Base-by-base conservation (phyloP, 306 rosid species). In the Trichosanthes truncata region DNA sequence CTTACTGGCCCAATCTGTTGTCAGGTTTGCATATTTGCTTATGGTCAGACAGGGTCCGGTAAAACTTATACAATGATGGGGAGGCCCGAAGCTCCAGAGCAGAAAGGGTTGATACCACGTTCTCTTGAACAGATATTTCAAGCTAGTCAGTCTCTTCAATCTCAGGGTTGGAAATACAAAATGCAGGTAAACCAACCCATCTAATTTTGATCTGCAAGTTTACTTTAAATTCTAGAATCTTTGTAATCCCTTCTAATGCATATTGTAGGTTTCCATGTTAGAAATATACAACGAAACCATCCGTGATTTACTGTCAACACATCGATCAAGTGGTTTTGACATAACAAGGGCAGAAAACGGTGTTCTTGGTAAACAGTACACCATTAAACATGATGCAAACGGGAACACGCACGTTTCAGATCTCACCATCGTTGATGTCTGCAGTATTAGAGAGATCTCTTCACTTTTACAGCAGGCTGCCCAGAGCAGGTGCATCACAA, bases 1-100 rank as follows among this genome's bases (percentile, higher is more conserved):
- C 80, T 76, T 61, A 56, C 8, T 35, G 68, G 26, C 83, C 74
- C 45, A 7, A 75, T 85, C 56, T 79, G 78, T 66, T 89, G 84
- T 68, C 81, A 96, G 99, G 98, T 95, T 14, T 95, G 98, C 84
- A 94, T 94, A 78, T 94, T 94, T 85, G 98, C 98, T 14, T 94
- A 94, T n/a, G 98, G 98, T 51, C 98, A 94, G 77, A 92, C 98
- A 0, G 97, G 98, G 20, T 92, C 98, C 5, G 98, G 97, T 11
- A 92, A 94, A 85, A 94, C 98, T 35, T 89, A 89, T 75, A 94
- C 98, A 43, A 94, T 94, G 98, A 92, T 94, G 95, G 98, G 98
- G 25, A 91, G 85, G 74, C 97, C 98, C 21, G 93, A 89, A 51
- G 83, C 88, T 59, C 79, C 90, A 10, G 98, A 90, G 31, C 83